Evolutionary conservation across 2,329 filamentous ascomycete species (phyloP).

Genomic region (Leptographium flavum): DNA sequence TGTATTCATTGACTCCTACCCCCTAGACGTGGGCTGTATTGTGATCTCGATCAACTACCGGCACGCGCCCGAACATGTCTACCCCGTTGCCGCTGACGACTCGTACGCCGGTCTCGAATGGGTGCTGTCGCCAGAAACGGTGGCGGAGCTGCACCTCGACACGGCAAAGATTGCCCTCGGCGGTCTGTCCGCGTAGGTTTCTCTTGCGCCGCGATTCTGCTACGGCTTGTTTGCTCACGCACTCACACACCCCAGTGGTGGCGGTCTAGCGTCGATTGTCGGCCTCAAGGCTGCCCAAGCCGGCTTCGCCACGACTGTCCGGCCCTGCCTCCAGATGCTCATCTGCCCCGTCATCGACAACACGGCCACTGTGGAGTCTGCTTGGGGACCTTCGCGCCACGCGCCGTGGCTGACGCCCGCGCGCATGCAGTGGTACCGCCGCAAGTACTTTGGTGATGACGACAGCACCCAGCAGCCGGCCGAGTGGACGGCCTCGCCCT

Average conservation of each 20-base stretch:
- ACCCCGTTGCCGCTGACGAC: conserved; percentile 41
- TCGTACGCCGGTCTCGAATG: conserved; percentile 34
- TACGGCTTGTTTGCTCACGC: conserved; percentile 11
- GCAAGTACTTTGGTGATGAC: conserved; percentile 37
- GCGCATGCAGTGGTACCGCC: conserved; percentile 48
- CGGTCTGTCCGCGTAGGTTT: conserved; percentile 16
- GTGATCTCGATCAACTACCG: conserved; percentile 14
- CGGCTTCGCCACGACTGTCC: background rate
- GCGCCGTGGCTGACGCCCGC: conserved; percentile 33
- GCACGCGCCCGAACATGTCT: conserved; percentile 41
- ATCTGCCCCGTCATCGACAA: conserved; percentile 45
- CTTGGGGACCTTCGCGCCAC: conserved; percentile 35
- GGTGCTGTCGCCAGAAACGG: background rate
- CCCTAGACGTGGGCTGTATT: background rate
- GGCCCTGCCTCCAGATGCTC: conserved; percentile 30
- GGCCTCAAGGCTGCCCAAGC: background rate
- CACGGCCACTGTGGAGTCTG: conserved; percentile 31
- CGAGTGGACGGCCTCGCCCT: conserved; percentile 19
- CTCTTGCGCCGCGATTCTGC: background rate
- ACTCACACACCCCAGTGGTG: background rate
- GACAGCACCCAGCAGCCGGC: too few relatives aligned
- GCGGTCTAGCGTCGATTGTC: background rate
- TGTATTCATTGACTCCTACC: too few relatives aligned
- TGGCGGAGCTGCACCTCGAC: conserved; percentile 21
- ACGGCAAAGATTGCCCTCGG: conserved; percentile 13